Evolutionary conservation across 257 asterid genomes (phyloP), one percentile per base, ranked within the genome.

Genomic region (Leonotis leonurus): DNA sequence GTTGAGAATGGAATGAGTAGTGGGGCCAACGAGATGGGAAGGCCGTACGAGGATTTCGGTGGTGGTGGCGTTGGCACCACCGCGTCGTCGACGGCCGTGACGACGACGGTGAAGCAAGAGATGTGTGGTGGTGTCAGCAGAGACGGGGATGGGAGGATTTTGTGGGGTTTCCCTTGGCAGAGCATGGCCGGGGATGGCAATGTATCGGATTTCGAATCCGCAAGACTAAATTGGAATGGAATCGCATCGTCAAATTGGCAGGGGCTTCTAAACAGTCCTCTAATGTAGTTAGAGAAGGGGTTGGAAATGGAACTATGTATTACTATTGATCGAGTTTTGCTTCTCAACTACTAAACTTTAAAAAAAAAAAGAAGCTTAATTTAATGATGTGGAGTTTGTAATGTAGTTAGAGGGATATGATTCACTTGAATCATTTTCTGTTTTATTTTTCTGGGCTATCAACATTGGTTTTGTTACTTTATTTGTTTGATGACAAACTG

Each of bases 161-260:
- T 89, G 20, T 83, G 89, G 94, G 94, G 95, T 5, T 80, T 83
- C 55, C 95, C 98, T n/a, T 88, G 94, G 98, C 81, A 69, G 59
- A 37, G 14, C 17, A 3, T 11, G n/a, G n/a, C n/a, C 2, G 77
- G 72, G 6, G 83, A 78, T 37, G 48, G 72, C 13, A 77, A 66
- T 11, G 46, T 26, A 46, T 70, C 71, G 43, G 88, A 81, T 29
- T 64, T 71, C n/a, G 87, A 81, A 57, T 59, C 87, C 12, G 73
- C 75, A 20, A 75, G 82, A 17, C 68, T 70, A 8, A 79, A 70
- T 62, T 77, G 93, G 93, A 82, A 70, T 45, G 87, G 87, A 13
- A 75, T 84, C 49, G 85, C 83, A 5, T 45, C 85, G 16, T 67
- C 89, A 0, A 68, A 61, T 49, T 82, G 95, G 94, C 96, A 88